Evolutionary conservation across 2,329 filamentous ascomycete species (phyloP).

Genomic region (Xylaria hypoxylon): DNA sequence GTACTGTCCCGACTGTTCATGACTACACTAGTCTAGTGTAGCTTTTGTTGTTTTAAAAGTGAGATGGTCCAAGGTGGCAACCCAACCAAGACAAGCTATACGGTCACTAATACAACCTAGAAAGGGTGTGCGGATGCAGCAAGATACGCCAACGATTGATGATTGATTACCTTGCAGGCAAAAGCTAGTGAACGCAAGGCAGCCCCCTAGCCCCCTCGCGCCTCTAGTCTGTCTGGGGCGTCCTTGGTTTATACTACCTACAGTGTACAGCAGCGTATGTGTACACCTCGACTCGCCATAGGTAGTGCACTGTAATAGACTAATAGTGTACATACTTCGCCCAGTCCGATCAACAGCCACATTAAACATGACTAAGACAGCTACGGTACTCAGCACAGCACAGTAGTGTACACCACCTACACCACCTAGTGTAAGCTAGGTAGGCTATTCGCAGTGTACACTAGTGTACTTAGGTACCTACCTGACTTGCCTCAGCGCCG

Average conservation of each 20-base stretch:
- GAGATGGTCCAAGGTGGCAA: slow-evolving; percentile 29
- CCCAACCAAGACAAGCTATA: slow-evolving; percentile 20
- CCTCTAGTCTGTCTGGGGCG: slow-evolving; percentile 9
- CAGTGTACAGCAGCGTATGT: not conserved
- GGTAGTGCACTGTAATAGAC: too few species aligned
- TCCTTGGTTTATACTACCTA: not conserved
- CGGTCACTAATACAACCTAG: not conserved
- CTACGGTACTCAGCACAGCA: slow-evolving; percentile 10
- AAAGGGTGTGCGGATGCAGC: not conserved
- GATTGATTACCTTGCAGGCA: slow-evolving; percentile 23
- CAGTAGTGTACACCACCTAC: too few species aligned
- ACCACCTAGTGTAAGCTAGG: too few species aligned
- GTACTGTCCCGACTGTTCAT: too few species aligned
- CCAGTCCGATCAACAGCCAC: slow-evolving; percentile 28
- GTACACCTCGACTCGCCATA: slow-evolving; percentile 16
- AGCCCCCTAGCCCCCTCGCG: slow-evolving; percentile 25
- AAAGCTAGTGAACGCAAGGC: slow-evolving; percentile 19
- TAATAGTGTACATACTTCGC: not conserved
- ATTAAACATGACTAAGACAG: slow-evolving; percentile 31
- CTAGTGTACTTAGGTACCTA: too few species aligned
- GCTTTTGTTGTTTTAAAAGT: slow-evolving; percentile 7
- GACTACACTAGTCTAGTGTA: slow-evolving; percentile 3
- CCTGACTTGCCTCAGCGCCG: too few species aligned
- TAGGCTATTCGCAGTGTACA: too few species aligned
- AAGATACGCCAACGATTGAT: slow-evolving; percentile 19